Base-by-base conservation (phyloP, 345 rosid genomes). In the Aquilaria yunnanensis region DNA sequence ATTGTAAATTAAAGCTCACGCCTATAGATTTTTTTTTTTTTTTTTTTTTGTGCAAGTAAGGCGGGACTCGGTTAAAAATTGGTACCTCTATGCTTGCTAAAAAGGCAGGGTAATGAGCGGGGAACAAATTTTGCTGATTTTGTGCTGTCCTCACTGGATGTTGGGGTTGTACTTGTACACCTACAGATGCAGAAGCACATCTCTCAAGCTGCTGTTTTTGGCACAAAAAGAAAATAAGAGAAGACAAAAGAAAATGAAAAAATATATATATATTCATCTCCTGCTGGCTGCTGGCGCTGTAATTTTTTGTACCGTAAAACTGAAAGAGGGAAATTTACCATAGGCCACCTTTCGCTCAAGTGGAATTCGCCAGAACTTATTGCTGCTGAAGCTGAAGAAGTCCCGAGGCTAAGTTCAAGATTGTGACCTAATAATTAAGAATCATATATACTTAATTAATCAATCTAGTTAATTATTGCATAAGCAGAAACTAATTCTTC, bases 351-450 rank as follows among this genome's bases (percentile, higher is more conserved):
- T 70, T 14, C 56, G 63, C 59, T 37, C 43, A 37, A 9, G 5
- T 37, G 43, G 43, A 37, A 3, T 37, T 37, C 43, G 43, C 43
- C 8, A 37, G 2, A 37, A 37, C 43, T 37, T 5, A 5, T 37
- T 37, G 32, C 32, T 32, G 56, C 66, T 9, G 70, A 57, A 67
- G 81, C 67, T 54, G 48, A 9, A 54, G 81, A 71, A 68, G 83
- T 81, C 29, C 89, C 83, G 9, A 85, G 79, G 74, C 79, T 83
- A 75, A 87, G 72, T 56, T 87, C 89, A 50, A 87, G 85, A 69
- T 62, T 75, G 60, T 76, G 77, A 62, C 80, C 86, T 64, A 2
- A 64, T 30, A 29, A 10, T 14, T 6, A 6, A 51, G 14, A 50
- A 48, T 67, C 12, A 34, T 66, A 57, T 11, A 65, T 57, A 47